Evolutionary conservation across 2,329 filamentous ascomycete genomes (phyloP), one percentile per base, ranked within the genome.

Genomic region (Cercospora sp.): DNA sequence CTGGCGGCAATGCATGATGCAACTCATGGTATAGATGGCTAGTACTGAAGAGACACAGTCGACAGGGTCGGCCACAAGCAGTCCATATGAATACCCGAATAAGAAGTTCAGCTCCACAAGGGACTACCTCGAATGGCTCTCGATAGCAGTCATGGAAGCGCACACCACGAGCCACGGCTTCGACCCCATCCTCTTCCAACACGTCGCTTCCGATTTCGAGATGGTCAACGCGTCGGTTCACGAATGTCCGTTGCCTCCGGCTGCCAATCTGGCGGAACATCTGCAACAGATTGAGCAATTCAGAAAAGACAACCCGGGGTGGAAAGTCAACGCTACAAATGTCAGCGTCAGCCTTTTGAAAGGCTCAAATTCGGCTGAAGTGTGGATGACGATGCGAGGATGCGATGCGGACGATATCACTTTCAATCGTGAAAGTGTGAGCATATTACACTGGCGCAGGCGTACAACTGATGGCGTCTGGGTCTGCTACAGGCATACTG

Each of bases 361-460:
- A 39, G 64, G 69, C 10, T 61, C 67, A 2, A 67, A 58, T 28
- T 64, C 65, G 7, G 69, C 67, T 33, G 67, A 71, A 30, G 69
- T 69, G 9, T 71, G 69, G 67, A 13, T 67, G 59, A 67, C 67
- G 6, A 51, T 62, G 10, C 31, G 65, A 57, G 65, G 69, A 3
- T 61, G 58, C 36, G 48, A 67, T 18, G 45, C 51, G 4, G 63
- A 64, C 23, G 59, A 60, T 18, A 30, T 58, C 3, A 58, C 31
- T 5, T 70, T 69, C 58, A 69, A 66, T 51, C 69, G 69, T 5
- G 69, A 70, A 30, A 69, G 64, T 39, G 67, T 70, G 30, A 68
- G 65, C 57, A 60, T 70, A n/a, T 39, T 69, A 51, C 45, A 69
- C 31, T 67, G 67, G 69, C 53, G 69, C 18, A 63, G 61, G 18